phyloP scores from a whole-genome alignment of 1,139 yeast genomes.

The Candida frijolesensis region DNA sequence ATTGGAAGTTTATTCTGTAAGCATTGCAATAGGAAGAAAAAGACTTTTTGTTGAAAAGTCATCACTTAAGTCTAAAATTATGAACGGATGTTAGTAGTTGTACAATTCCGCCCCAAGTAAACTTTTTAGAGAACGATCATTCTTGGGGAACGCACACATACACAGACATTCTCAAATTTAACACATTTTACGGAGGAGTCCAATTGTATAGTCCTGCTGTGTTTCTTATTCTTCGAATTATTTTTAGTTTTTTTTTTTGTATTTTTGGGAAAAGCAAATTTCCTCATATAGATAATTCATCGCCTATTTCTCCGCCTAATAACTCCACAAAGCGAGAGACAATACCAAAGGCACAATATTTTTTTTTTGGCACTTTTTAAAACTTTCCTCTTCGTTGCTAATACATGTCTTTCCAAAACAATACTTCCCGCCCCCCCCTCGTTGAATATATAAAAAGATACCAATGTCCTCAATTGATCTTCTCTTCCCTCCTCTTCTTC shows the following conservation, averaged over 20 bases:
- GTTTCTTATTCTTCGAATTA: neutral
- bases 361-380: neutral
- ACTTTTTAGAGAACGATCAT: no score
- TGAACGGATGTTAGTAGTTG: no score
- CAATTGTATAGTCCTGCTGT: neutral
- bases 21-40: no score
- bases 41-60: no score
- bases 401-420: no score
- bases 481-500: neutral
- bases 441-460: neutral
- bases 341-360: neutral
- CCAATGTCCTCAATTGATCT: neutral
- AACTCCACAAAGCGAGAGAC: neutral
- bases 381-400: neutral
- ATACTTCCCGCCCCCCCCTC: neutral
- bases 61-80: no score
- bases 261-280: neutral
- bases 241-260: neutral
- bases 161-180: no score
- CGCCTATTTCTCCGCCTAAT: neutral
- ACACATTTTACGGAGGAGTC: neutral
- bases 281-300: neutral
- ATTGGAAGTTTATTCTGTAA: no score
- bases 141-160: no score
- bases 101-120: no score